phyloP scores from a whole-genome alignment of 768 basidiomycete genomes.

The Psilocybe cyanescens region DNA sequence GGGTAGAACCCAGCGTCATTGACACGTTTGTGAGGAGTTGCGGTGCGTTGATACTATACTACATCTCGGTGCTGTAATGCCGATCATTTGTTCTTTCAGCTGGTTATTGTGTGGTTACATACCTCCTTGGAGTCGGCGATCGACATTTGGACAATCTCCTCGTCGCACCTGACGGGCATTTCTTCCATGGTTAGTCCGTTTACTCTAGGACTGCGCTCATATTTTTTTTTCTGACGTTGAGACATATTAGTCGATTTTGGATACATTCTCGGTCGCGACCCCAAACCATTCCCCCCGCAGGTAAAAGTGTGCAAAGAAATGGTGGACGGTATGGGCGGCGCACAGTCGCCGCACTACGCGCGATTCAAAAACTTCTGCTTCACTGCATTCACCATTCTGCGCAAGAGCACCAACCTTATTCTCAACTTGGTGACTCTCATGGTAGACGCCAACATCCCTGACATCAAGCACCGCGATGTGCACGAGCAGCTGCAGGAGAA shows the following conservation, averaged over 20 bases:
- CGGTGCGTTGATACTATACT: slow-evolving; percentile 53
- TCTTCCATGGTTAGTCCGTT: slow-evolving; percentile 82
- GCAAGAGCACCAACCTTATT: slow-evolving; percentile 97
- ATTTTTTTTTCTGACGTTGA: neutral
- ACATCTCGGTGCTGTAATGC: neutral
- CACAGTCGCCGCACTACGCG: slow-evolving; percentile 91
- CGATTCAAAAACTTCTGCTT: slow-evolving; percentile 97
- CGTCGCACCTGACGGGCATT: slow-evolving; percentile 92
- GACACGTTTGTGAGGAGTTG: slow-evolving; percentile 98
- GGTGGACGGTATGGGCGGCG: slow-evolving; percentile 99
- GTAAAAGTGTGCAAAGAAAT: slow-evolving; percentile 99
- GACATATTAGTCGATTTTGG: slow-evolving; percentile 86
- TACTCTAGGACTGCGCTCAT: neutral
- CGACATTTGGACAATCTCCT: slow-evolving; percentile 96
- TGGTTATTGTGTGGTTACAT: slow-evolving; percentile 97
- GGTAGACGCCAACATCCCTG: slow-evolving; percentile 97
- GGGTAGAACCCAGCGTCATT: slow-evolving; percentile 92
- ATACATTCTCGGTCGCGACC: slow-evolving; percentile 96
- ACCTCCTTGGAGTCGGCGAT: slow-evolving; percentile 95
- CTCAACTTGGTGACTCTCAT: slow-evolving; percentile 95
- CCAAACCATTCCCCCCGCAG: slow-evolving; percentile 96
- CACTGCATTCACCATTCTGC: slow-evolving; percentile 95
- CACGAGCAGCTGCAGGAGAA: slow-evolving; percentile 95
- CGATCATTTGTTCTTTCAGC: slow-evolving; percentile 51
- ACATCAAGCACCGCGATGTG: slow-evolving; percentile 91